phyloP scores from a whole-genome alignment of 331 rosid genomes.

The Dryas integrifolia region DNA sequence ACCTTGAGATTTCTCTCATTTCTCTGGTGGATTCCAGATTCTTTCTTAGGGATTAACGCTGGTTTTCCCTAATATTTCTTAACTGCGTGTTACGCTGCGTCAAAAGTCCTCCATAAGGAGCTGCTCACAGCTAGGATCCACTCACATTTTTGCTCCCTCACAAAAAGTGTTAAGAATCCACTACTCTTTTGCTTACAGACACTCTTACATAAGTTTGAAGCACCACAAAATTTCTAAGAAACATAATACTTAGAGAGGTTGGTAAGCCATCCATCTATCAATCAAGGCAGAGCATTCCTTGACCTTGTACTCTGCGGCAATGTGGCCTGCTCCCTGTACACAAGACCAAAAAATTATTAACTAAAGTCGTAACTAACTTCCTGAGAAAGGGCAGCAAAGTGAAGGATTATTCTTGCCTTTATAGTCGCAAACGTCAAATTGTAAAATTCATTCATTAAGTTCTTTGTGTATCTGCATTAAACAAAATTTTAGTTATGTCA shows the following conservation, averaged over 20 bases:
- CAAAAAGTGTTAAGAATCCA: too few relatives aligned
- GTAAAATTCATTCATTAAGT: conserved; percentile 4
- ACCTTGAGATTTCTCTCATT: too few relatives aligned
- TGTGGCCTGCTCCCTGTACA: conserved; percentile 31
- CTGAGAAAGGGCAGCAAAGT: not conserved
- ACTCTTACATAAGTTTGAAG: too few relatives aligned
- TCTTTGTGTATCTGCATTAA: conserved; percentile 26
- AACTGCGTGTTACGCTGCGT: too few relatives aligned
- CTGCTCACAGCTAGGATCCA: too few relatives aligned
- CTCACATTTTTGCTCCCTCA: too few relatives aligned
- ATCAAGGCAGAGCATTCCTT: conserved; percentile 27
- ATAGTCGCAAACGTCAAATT: conserved; percentile 20
- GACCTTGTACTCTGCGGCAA: conserved; percentile 33
- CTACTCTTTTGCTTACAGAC: too few relatives aligned
- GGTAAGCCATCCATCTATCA: conserved; percentile 24
- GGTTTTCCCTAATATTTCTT: too few relatives aligned
- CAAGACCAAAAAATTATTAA: not conserved
- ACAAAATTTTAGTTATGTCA: not conserved
- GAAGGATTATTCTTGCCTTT: conserved; percentile 8
- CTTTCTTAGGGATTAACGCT: too few relatives aligned
- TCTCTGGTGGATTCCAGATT: too few relatives aligned
- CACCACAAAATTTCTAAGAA: not conserved
- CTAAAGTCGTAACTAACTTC: not conserved
- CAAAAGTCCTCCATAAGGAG: too few relatives aligned
- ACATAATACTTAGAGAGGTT: conserved; percentile 7